phyloP scores from a whole-genome alignment of 1,284 basidiomycete species.

The Marasmius sp. region DNA sequence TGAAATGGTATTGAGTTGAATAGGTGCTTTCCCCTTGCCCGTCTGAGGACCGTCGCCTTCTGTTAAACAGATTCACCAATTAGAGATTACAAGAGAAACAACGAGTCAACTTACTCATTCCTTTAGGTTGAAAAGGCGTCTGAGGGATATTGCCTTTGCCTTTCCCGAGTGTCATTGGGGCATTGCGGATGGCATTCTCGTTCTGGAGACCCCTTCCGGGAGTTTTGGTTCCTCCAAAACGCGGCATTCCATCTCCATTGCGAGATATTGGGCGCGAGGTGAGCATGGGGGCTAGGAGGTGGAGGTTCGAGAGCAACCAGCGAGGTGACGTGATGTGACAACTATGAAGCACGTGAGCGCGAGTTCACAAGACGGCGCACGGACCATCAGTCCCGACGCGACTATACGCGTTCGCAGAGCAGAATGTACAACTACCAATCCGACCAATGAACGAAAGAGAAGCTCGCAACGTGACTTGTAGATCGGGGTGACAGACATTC shows the following conservation, averaged over 20 bases:
- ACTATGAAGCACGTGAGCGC: not conserved
- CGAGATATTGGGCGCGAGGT: constrained; percentile 8
- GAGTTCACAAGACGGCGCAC: not conserved
- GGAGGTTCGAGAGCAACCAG: not conserved
- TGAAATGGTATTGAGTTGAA: constrained; percentile 7
- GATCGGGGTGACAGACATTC: not conserved
- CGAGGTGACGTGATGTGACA: not conserved
- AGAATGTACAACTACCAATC: no score
- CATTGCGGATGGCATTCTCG: constrained; percentile 20
- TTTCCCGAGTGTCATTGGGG: constrained; percentile 9
- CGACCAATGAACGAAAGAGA: no score
- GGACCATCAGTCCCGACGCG: not conserved
- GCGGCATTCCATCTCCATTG: constrained; percentile 6
- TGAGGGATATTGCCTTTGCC: constrained; percentile 20
- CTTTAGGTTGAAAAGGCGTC: constrained; percentile 30
- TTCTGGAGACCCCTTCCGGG: constrained; percentile 19
- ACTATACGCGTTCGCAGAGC: not conserved
- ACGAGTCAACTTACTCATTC: constrained; percentile 14
- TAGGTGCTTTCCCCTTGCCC: not conserved
- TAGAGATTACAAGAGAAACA: not conserved
- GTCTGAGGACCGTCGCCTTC: not conserved
- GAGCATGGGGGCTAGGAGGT: constrained; percentile 8
- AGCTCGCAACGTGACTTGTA: no score
- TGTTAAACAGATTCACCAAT: not conserved
- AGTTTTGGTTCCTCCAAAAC: constrained; percentile 9